Evolutionary conservation across 768 basidiomycete genomes (phyloP).

Genomic region (Symmetrospora coprosmae): DNA sequence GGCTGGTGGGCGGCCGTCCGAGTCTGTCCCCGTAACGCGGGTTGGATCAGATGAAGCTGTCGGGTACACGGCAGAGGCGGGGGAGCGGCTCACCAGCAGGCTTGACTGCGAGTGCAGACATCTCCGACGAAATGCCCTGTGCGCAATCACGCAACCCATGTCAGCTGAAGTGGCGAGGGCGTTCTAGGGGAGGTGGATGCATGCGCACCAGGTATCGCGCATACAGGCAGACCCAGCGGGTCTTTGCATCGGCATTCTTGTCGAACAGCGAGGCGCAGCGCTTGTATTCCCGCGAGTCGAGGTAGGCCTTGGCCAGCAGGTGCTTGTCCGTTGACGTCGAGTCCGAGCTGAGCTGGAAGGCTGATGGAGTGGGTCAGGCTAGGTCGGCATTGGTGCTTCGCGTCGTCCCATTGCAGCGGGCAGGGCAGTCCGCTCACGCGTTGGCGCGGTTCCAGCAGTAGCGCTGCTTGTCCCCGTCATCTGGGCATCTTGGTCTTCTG

Average conservation of each 20-base stretch:
- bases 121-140: constrained; percentile 72
- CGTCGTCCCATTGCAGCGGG: too few relatives aligned
- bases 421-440: too few relatives aligned
- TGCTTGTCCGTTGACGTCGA: constrained; percentile 46
- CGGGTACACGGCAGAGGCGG: too few relatives aligned
- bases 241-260: constrained; percentile 55
- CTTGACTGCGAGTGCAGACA: constrained; percentile 54
- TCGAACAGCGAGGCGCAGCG: constrained; percentile 55
- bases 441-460: too few relatives aligned
- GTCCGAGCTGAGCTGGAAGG: not conserved
- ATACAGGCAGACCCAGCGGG: constrained; percentile 63
- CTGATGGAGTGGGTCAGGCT: not conserved
- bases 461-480: too few relatives aligned
- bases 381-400: too few relatives aligned
- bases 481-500: too few relatives aligned
- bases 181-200: too few relatives aligned
- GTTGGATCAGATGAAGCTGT: too few relatives aligned
- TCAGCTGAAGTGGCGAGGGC: not conserved
- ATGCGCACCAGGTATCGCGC: constrained; percentile 74
- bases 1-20: too few relatives aligned
- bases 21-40: too few relatives aligned
- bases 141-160: not conserved
- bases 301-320: constrained; percentile 55
- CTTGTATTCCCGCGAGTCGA: constrained; percentile 62
- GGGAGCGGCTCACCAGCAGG: constrained; percentile 58